A percentile compares a stretch with the other conserved stretches of the same genome.
Conservation (phyloP, 2,329 filamentous ascomycete species). For the Coniochaeta ligniaria region DNA sequence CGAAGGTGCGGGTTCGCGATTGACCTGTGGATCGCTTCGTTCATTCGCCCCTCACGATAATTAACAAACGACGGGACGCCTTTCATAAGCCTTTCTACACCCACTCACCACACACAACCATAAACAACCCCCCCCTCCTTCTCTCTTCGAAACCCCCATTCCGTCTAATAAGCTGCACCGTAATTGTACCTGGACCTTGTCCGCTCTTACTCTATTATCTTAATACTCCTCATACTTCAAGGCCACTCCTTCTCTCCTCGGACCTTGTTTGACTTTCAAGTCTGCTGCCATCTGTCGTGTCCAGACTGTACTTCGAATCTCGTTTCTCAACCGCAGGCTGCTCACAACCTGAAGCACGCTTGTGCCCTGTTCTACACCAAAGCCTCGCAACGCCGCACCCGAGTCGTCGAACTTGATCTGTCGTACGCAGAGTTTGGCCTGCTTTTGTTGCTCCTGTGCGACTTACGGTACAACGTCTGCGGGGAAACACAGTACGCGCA, state of each 20-base stretch:
- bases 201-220: background rate
- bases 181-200: background rate
- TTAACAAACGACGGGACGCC: background rate
- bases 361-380: background rate
- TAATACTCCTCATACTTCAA: background rate
- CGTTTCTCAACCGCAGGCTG: background rate
- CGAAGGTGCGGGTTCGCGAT: background rate
- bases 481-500: background rate
- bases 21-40: background rate
- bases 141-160: background rate
- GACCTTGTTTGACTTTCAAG: background rate
- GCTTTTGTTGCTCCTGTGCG: background rate
- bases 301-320: background rate
- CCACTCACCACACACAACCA: background rate
- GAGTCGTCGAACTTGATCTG: conserved; percentile 2
- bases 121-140: background rate
- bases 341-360: background rate
- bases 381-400: background rate
- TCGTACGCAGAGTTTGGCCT: background rate
- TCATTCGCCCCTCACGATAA: background rate
- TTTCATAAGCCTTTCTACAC: background rate
- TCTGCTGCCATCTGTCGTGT: background rate
- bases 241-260: background rate
- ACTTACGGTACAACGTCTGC: background rate
- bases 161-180: background rate